A percentile compares a stretch with the other conserved stretches of the same genome.
Conservation (phyloP, 2,329 filamentous ascomycete genomes). For the Phoma sp. region DNA sequence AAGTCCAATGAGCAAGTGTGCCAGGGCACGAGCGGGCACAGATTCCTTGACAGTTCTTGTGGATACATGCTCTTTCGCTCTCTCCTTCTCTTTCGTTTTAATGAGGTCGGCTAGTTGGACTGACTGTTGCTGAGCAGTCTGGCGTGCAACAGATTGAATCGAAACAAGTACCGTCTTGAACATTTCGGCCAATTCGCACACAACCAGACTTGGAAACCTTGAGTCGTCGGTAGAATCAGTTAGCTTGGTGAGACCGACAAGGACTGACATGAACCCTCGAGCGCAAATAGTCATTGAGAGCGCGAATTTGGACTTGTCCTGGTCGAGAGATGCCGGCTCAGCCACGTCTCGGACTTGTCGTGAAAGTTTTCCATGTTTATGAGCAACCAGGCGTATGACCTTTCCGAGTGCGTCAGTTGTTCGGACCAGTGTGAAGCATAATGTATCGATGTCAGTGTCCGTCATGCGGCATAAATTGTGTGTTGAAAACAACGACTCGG, state of each 20-base stretch:
- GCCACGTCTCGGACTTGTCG: slow-evolving; percentile 15
- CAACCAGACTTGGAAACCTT: slow-evolving; percentile 29
- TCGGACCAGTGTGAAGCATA: slow-evolving; percentile 38
- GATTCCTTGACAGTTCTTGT: slow-evolving; percentile 28
- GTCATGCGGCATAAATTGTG: slow-evolving; percentile 38
- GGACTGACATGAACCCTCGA: slow-evolving; percentile 41
- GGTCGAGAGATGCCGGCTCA: slow-evolving; percentile 23
- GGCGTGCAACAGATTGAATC: slow-evolving; percentile 38
- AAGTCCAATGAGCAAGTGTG: slow-evolving; percentile 48
- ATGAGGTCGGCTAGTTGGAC: slow-evolving; percentile 5
- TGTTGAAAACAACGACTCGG: slow-evolving; percentile 37
- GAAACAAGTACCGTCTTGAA: slow-evolving; percentile 46
- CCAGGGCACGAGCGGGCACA: slow-evolving; percentile 33
- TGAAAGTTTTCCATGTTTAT: slow-evolving; percentile 28
- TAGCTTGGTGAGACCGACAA: slow-evolving; percentile 40
- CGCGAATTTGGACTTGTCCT: slow-evolving; percentile 37
- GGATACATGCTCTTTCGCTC: slow-evolving; percentile 15
- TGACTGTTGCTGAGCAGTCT: slow-evolving; percentile 20
- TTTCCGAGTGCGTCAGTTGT: slow-evolving; percentile 33
- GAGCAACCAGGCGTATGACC: slow-evolving; percentile 31
- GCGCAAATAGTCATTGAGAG: slow-evolving; percentile 38
- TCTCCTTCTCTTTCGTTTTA: slow-evolving; percentile 19
- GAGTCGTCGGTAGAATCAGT: slow-evolving; percentile 17
- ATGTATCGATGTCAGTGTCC: slow-evolving; percentile 18
- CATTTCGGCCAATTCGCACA: slow-evolving; percentile 47